Evolutionary conservation across 2,329 filamentous ascomycete species (phyloP).

Genomic region (Arachnomyces sp.): DNA sequence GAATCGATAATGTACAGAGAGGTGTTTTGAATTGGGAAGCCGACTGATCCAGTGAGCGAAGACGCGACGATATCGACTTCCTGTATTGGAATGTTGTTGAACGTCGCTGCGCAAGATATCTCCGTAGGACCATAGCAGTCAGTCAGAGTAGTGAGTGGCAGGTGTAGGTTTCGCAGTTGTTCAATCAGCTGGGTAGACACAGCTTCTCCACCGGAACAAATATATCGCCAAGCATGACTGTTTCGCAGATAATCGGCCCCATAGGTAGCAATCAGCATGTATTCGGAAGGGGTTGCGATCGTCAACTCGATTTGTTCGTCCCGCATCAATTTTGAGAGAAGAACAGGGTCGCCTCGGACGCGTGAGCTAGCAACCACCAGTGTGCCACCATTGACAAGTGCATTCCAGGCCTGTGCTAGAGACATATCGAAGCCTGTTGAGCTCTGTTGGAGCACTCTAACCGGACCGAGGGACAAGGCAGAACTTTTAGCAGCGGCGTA

Average conservation of each 20-base stretch:
- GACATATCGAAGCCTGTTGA: conserved; percentile 13
- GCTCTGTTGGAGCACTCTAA: conserved; percentile 13
- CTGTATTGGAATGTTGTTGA: no score
- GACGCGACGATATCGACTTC: conserved; percentile 16
- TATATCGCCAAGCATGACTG: conserved; percentile 12
- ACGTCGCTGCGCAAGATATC: conserved; percentile 9
- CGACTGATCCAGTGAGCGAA: conserved; percentile 9
- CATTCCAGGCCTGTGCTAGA: conserved; percentile 13
- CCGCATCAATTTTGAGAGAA: conserved; percentile 12
- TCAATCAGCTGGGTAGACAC: conserved; percentile 6
- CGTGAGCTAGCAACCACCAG: conserved; percentile 11
- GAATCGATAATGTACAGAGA: conserved; percentile 33
- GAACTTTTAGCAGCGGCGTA: conserved; percentile 7
- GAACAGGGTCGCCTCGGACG: conserved; percentile 15
- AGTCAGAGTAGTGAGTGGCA: conserved; percentile 10
- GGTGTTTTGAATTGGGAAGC: conserved; percentile 29
- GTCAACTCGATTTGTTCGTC: conserved; percentile 15
- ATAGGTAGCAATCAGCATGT: conserved; percentile 12
- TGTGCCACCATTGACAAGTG: conserved; percentile 13
- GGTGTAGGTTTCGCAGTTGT: conserved; percentile 8
- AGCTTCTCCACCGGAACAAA: conserved; percentile 15
- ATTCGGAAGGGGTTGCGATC: conserved; percentile 17
- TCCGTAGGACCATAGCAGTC: conserved; percentile 19
- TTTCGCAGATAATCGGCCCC: conserved; percentile 10
- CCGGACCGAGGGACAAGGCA: conserved; percentile 12